Evolutionary conservation across 169 alveolate species (phyloP).

Genomic region (Eimeria sp.): DNA sequence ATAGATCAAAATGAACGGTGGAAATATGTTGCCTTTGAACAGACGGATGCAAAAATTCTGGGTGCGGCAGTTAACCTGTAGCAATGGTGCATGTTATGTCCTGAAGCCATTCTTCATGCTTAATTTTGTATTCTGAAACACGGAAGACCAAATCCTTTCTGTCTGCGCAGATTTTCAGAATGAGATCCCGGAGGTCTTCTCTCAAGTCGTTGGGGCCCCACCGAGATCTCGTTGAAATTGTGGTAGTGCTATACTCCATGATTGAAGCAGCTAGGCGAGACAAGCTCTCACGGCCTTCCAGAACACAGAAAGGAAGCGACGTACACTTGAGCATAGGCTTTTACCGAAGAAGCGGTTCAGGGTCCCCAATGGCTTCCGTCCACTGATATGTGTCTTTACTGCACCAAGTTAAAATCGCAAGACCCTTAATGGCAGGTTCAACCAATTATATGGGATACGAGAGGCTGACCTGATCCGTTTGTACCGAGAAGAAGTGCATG

Average conservation of each 20-base stretch:
- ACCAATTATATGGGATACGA: not conserved
- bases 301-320: not conserved
- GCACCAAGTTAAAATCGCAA: not conserved
- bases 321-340: not conserved
- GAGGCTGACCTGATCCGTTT: slow-evolving; percentile 96
- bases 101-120: slow-evolving; percentile 73
- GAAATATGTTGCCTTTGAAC: not conserved
- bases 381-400: not conserved
- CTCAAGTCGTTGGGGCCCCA: slow-evolving; percentile 43
- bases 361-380: not conserved
- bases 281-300: slow-evolving; percentile 75
- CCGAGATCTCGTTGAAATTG: slow-evolving; percentile 37
- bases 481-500: slow-evolving; percentile 97
- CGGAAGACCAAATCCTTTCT: slow-evolving; percentile 57
- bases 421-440: not conserved
- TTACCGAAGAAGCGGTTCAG: not conserved
- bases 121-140: slow-evolving; percentile 40
- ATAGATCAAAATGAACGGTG: not conserved
- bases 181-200: slow-evolving; percentile 51
- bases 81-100: slow-evolving; percentile 45
- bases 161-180: slow-evolving; percentile 57
- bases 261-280: slow-evolving; percentile 60
- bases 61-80: slow-evolving; percentile 34
- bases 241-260: slow-evolving; percentile 35
- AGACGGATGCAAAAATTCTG: not conserved